Conservation (phyloP, 352 stramenopile genomes). For the Phytophthora ramorum region DNA sequence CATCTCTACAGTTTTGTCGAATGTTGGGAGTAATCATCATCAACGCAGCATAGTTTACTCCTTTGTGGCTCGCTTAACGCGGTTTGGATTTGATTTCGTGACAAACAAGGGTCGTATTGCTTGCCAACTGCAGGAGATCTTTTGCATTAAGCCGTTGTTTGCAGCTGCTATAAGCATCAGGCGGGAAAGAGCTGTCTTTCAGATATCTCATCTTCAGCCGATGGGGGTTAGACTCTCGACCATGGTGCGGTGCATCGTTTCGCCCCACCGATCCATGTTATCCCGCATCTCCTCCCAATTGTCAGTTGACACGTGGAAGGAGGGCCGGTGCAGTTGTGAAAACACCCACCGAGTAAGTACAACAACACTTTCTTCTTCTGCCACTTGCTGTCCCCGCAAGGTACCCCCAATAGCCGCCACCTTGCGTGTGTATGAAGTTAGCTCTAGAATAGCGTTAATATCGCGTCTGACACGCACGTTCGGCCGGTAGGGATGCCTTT, state of each 20-base stretch:
- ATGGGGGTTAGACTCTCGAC: constrained; percentile 30
- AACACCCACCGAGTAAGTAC: constrained; percentile 44
- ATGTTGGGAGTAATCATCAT: not conserved
- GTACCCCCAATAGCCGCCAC: constrained; percentile 16
- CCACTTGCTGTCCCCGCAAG: constrained; percentile 1
- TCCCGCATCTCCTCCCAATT: constrained; percentile 43
- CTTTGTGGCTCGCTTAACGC: not conserved
- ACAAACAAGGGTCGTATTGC: not conserved
- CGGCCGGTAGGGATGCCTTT: constrained; percentile 43
- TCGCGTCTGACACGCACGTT: constrained; percentile 35
- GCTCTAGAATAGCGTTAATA: constrained; percentile 41
- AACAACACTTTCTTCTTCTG: constrained; percentile 35
- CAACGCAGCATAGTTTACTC: not conserved
- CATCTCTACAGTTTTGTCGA: not conserved
- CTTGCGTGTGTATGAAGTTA: constrained; percentile 36
- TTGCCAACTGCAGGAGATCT: not conserved
- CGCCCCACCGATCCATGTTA: constrained; percentile 47
- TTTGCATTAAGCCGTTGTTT: not conserved
- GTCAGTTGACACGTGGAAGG: constrained; percentile 26
- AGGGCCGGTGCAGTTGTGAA: constrained; percentile 36
- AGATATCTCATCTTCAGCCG: constrained; percentile 5
- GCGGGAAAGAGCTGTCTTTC: not conserved
- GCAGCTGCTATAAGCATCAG: not conserved
- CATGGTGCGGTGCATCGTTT: constrained; percentile 41
- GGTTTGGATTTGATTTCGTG: not conserved